phyloP scores from a whole-genome alignment of 2,329 filamentous ascomycete species.

The Hypoxylon sp. region DNA sequence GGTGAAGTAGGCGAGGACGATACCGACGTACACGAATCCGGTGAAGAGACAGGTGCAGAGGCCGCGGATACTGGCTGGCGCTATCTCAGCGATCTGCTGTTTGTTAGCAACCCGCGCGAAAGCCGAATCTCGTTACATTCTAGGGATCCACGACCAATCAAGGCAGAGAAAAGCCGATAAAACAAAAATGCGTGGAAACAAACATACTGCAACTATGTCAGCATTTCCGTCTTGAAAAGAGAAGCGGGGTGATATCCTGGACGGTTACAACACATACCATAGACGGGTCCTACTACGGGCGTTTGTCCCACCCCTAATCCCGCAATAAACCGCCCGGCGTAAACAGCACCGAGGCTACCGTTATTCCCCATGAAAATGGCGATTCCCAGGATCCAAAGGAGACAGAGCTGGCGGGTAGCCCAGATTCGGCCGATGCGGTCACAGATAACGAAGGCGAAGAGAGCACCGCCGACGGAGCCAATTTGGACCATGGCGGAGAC shows the following conservation, averaged over 20 bases:
- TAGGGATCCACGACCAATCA: slow-evolving; percentile 6
- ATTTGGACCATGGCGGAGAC: slow-evolving; percentile 86
- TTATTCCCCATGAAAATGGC: slow-evolving; percentile 67
- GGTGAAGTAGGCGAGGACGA: slow-evolving; percentile 83
- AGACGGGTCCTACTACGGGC: slow-evolving; percentile 75
- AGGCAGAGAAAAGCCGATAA: slow-evolving; percentile 1
- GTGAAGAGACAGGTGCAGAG: slow-evolving; percentile 79
- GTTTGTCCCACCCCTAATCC: slow-evolving; percentile 75
- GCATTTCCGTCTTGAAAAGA: background rate
- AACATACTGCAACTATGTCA: slow-evolving; percentile 33
- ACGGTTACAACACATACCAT: slow-evolving; percentile 51
- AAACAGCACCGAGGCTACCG: slow-evolving; percentile 68
- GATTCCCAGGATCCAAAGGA: slow-evolving; percentile 69
- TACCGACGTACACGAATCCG: slow-evolving; percentile 79
- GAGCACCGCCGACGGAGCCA: slow-evolving; percentile 77
- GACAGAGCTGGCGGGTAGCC: slow-evolving; percentile 69
- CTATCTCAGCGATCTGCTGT: slow-evolving; percentile 71
- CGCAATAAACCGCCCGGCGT: slow-evolving; percentile 74
- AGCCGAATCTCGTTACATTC: slow-evolving; percentile 7
- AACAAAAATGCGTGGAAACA: slow-evolving; percentile 2
- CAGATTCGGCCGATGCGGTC: slow-evolving; percentile 72
- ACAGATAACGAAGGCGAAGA: slow-evolving; percentile 70
- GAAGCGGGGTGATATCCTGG: slow-evolving; percentile 46
- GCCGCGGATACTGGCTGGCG: slow-evolving; percentile 75
- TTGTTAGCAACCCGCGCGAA: slow-evolving; percentile 49